Evolutionary conservation across 495 filamentous ascomycete genomes (phyloP).

Genomic region (Astrothelium macrocarpum): DNA sequence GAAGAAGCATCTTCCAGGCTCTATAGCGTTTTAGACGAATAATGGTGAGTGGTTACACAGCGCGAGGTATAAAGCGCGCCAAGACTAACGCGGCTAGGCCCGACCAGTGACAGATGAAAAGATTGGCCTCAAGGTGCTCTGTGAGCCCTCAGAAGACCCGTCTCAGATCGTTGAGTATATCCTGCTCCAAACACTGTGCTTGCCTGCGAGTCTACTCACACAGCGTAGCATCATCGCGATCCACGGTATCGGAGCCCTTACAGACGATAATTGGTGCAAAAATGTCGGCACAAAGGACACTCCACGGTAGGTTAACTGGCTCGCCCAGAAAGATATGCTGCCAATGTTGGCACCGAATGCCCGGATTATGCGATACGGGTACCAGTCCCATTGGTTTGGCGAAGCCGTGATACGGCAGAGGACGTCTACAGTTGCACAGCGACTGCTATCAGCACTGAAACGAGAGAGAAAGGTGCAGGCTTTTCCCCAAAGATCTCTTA

Average conservation of each 20-base stretch:
- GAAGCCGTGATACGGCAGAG: conserved; percentile 2
- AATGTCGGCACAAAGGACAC: conserved; percentile 16
- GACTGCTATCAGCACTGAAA: conserved; percentile 3
- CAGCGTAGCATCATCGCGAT: conserved; percentile 22
- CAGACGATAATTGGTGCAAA: conserved; percentile 23
- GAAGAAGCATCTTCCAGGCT: not conserved
- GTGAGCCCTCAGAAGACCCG: conserved; percentile 8
- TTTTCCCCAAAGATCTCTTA: not conserved
- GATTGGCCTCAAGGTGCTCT: conserved; percentile 18
- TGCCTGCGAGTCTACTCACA: not conserved
- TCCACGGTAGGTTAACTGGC: conserved; percentile 22
- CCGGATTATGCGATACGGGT: conserved; percentile 27
- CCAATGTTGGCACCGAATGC: conserved; percentile 17
- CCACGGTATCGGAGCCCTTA: conserved; percentile 24
- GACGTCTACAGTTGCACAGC: not conserved
- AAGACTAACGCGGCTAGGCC: not conserved
- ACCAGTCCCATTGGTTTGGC: conserved; percentile 8
- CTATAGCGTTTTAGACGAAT: not conserved
- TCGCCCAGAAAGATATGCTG: conserved; percentile 18
- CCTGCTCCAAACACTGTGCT: not conserved
- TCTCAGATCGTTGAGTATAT: not conserved
- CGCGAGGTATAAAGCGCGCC: not conserved
- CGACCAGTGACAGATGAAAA: conserved; percentile 16
- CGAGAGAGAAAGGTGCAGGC: conserved; percentile 5
- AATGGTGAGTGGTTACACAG: not conserved